phyloP scores from a whole-genome alignment of 805 yeast species.

The Candida maltosa region DNA sequence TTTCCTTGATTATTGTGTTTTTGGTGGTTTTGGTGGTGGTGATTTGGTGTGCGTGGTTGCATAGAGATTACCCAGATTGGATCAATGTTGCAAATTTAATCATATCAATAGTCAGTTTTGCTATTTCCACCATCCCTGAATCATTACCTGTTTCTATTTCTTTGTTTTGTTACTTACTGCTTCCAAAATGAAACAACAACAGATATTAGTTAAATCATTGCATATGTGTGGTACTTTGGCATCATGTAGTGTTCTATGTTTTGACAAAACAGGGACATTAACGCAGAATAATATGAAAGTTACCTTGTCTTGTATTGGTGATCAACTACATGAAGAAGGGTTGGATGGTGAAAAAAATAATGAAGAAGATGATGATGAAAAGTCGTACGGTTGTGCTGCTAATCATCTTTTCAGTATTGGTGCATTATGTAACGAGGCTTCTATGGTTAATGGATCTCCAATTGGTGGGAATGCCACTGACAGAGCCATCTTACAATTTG shows the following conservation, averaged over 20 bases:
- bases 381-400: constrained; percentile 9
- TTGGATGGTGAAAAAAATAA: no score
- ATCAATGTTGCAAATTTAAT: constrained; percentile 38
- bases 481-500: constrained; percentile 38
- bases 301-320: constrained; percentile 17
- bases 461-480: constrained; percentile 48
- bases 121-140: constrained; percentile 51
- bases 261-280: constrained; percentile 45
- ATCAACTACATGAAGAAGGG: constrained; percentile 13
- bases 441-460: constrained; percentile 16
- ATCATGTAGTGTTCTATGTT: constrained; percentile 45
- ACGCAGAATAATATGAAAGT: constrained; percentile 50
- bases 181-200: constrained; percentile 38
- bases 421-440: constrained; percentile 33
- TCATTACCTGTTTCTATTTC: constrained; percentile 51
- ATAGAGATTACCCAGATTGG: constrained; percentile 36
- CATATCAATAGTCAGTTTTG: constrained; percentile 42
- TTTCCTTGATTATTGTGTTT: constrained; percentile 19
- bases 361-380: constrained; percentile 13
- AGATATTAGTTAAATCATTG: constrained; percentile 44
- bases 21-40: constrained; percentile 29
- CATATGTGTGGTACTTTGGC: constrained; percentile 57
- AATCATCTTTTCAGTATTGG: constrained; percentile 14
- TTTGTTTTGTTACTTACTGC: constrained; percentile 48
- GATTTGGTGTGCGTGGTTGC: constrained; percentile 45